These are phyloP conservation scores for Pleurotus ostreatus DNA, from an alignment of 768 basidiomycete species.

Conservation along the genomic window DNA sequence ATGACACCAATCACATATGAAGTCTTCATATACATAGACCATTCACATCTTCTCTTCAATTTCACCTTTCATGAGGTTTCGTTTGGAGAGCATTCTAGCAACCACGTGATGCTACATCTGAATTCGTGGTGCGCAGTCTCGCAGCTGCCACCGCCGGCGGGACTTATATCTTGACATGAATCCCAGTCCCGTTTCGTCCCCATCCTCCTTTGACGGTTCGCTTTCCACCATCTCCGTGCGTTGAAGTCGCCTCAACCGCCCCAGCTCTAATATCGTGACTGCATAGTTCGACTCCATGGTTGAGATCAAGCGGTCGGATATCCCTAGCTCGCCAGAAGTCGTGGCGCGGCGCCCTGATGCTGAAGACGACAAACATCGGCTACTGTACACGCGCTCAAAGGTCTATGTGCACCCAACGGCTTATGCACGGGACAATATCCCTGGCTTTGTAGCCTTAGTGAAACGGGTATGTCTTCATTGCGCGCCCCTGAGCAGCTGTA, in stretches of 20 bases:
- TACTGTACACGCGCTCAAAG: slow-evolving; percentile 89
- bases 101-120: too few species aligned
- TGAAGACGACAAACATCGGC: slow-evolving; percentile 63
- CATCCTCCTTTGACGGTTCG: slow-evolving; percentile 38
- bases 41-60: too few species aligned
- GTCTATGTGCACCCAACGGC: slow-evolving; percentile 95
- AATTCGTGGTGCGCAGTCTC: background rate
- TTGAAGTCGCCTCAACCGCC: slow-evolving; percentile 12
- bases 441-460: slow-evolving; percentile 90
- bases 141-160: background rate
- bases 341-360: slow-evolving; percentile 12
- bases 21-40: too few species aligned
- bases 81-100: too few species aligned
- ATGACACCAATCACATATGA: too few species aligned
- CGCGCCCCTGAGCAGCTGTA: slow-evolving; percentile 3
- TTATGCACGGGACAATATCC: slow-evolving; percentile 88
- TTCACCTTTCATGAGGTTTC: too few species aligned
- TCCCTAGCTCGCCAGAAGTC: slow-evolving; percentile 17
- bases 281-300: slow-evolving; percentile 66
- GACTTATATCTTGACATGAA: background rate
- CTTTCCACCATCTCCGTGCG: slow-evolving; percentile 48
- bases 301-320: slow-evolving; percentile 55
- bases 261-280: background rate
- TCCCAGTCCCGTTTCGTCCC: slow-evolving; percentile 14
- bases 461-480: slow-evolving; percentile 70